phyloP scores from a whole-genome alignment of 257 asterid genomes.

The Nicotiana attenuata region DNA sequence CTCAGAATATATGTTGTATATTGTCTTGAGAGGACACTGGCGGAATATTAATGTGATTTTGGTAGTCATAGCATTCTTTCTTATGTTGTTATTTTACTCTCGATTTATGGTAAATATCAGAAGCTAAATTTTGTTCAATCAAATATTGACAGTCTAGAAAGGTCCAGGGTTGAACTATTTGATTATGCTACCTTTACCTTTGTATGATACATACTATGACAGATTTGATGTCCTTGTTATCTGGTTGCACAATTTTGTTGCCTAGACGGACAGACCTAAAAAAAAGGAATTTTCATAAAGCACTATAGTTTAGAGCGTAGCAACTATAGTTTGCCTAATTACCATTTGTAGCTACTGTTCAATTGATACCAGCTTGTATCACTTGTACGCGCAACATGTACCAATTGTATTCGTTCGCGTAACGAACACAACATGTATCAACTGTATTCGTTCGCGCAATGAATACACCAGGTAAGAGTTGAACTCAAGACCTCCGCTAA shows the following conservation, averaged over 20 bases:
- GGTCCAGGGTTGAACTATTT: background rate
- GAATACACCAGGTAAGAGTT: no score
- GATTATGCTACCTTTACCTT: background rate
- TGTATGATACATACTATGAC: constrained; percentile 5
- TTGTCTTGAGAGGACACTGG: constrained; percentile 45
- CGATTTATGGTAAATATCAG: constrained; percentile 20
- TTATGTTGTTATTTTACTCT: constrained; percentile 14
- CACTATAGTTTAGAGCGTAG: no score
- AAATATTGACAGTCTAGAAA: background rate
- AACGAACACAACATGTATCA: no score
- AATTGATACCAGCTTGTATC: no score
- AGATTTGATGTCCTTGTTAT: background rate
- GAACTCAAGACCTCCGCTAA: no score
- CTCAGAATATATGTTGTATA: constrained; percentile 40
- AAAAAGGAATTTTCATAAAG: no score
- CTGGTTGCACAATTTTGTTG: background rate
- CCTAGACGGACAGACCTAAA: background rate
- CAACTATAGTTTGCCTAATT: no score
- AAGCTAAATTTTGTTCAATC: constrained; percentile 15
- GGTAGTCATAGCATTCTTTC: constrained; percentile 42
- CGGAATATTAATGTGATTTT: constrained; percentile 54
- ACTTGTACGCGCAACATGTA: no score
- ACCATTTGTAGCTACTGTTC: no score
- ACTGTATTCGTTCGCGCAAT: no score
- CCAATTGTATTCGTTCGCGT: no score